These are phyloP conservation scores for Leptodermis oblonga DNA, from an alignment of 257 asterid genomes.

Conservation along the genomic window DNA sequence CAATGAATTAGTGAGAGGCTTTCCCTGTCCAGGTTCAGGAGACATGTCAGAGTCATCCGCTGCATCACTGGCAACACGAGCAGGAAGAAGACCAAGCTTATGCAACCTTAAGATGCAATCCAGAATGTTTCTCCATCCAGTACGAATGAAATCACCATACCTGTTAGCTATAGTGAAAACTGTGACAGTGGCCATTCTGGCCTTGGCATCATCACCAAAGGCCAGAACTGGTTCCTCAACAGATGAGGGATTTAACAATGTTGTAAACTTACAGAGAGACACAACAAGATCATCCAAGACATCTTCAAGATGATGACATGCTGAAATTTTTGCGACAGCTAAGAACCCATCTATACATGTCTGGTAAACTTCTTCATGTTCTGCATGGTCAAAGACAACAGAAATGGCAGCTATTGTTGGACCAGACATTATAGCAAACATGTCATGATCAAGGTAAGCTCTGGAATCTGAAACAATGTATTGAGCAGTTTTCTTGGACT, in stretches of 20 bases:
- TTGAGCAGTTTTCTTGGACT: conserved; percentile 70
- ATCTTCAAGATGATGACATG: conserved; percentile 93
- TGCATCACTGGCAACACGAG: conserved; percentile 97
- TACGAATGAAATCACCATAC: conserved; percentile 84
- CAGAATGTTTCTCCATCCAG: conserved; percentile 94
- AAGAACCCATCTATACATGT: conserved; percentile 92
- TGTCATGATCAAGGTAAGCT: conserved; percentile 90
- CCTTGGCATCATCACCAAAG: conserved; percentile 91
- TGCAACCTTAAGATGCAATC: conserved; percentile 89
- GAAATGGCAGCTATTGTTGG: conserved; percentile 98
- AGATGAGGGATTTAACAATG: conserved; percentile 76
- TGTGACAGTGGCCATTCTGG: conserved; percentile 92
- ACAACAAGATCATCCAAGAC: conserved; percentile 94
- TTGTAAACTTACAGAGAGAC: conserved; percentile 87
- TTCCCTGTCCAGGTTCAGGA: conserved; percentile 82
- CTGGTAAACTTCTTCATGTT: conserved; percentile 87
- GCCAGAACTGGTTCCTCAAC: conserved; percentile 94
- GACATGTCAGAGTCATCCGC: conserved; percentile 81
- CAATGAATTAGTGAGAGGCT: conserved; percentile 65
- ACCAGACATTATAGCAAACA: conserved; percentile 98
- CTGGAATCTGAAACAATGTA: conserved; percentile 75
- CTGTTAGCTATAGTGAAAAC: conserved; percentile 87
- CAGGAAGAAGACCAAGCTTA: conserved; percentile 96
- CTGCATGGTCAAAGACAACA: conserved; percentile 93
- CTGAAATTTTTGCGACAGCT: conserved; percentile 94